phyloP scores from a whole-genome alignment of 2,329 filamentous ascomycete genomes.

The Raffaelea albimanens region DNA sequence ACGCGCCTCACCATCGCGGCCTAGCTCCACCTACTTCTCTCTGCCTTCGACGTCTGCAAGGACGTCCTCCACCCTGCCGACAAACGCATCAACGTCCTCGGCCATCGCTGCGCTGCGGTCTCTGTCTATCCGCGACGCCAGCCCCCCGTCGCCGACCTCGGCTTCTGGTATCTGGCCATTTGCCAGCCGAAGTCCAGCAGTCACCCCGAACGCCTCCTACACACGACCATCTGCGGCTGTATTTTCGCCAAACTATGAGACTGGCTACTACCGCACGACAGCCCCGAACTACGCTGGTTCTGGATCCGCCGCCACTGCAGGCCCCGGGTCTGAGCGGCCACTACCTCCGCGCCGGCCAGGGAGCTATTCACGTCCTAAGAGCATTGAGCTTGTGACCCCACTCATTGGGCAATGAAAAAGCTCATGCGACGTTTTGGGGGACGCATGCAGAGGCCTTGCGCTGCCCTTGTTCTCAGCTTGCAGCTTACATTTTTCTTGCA shows the following conservation, averaged over 20 bases:
- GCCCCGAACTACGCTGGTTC: constrained; percentile 30
- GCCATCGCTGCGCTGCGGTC: constrained; percentile 48
- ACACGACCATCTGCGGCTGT: constrained; percentile 28
- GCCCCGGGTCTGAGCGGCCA: constrained; percentile 36
- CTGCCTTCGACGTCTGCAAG: constrained; percentile 41
- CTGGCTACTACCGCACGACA: constrained; percentile 27
- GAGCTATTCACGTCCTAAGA: constrained; percentile 47
- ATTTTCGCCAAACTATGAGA: constrained; percentile 46
- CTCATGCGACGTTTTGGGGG: too few species aligned
- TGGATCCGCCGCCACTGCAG: constrained; percentile 12
- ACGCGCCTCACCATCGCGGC: constrained; percentile 52
- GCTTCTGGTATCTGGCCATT: constrained; percentile 44
- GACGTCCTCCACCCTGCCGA: constrained; percentile 28
- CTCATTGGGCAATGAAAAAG: constrained; percentile 37
- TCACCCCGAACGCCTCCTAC: constrained; percentile 45
- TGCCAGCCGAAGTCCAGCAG: constrained; percentile 36
- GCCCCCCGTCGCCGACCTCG: constrained; percentile 43
- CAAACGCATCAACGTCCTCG: constrained; percentile 30
- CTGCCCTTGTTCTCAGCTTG: not conserved
- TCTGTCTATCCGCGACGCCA: constrained; percentile 42
- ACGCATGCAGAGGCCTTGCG: not conserved
- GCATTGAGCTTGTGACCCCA: constrained; percentile 55
- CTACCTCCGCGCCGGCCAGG: constrained; percentile 46
- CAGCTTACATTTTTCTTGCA: too few species aligned
- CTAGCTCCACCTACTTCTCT: constrained; percentile 44